Percentiles rank a stretch among this genome's conserved stretches.
These are phyloP conservation scores for Digitaria exilis DNA, from an alignment of 202 grass and related monocot species.

Conservation along the genomic window DNA sequence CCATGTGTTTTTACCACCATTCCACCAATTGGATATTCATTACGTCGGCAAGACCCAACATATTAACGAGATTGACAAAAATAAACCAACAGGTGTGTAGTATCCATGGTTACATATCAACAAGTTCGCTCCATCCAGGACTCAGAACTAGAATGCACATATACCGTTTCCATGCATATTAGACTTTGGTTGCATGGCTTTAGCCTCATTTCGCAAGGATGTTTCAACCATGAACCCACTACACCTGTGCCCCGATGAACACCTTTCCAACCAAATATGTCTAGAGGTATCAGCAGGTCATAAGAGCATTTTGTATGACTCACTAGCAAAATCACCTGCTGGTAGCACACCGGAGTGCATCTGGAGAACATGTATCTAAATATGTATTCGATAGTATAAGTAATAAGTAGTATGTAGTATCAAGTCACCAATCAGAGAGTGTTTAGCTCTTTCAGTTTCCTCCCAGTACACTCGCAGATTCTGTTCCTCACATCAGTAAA, in stretches of 20 bases:
- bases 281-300: background rate
- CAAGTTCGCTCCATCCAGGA: background rate
- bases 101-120: too few species aligned
- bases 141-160: background rate
- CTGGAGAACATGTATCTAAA: background rate
- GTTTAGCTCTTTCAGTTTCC: background rate
- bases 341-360: background rate
- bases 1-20: background rate
- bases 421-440: background rate
- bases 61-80: background rate
- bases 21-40: background rate
- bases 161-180: background rate
- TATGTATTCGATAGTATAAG: background rate
- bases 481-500: background rate
- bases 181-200: background rate
- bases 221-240: background rate
- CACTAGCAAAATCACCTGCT: conserved; percentile 11
- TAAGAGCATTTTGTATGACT: background rate
- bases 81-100: background rate
- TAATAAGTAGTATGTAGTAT: background rate
- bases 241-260: background rate
- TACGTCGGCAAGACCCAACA: background rate
- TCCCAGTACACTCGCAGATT: background rate
- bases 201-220: background rate
- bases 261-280: background rate